Base-by-base conservation (phyloP, 2,329 filamentous ascomycete genomes). In the Lachnellula suecica region DNA sequence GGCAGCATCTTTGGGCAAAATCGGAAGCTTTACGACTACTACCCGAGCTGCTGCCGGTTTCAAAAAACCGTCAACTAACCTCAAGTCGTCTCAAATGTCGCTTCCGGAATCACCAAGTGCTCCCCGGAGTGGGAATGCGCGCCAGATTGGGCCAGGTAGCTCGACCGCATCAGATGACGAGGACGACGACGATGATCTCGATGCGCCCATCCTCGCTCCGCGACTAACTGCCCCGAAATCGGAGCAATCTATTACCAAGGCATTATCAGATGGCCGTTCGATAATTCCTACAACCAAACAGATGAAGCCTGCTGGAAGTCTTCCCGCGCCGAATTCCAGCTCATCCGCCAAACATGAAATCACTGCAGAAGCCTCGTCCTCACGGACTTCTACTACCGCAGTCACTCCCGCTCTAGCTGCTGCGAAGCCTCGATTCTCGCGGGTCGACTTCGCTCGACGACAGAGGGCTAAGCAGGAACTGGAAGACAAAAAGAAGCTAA, bases 11-110 rank as follows among this genome's bases (percentile, higher is more conserved):
- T 50, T 73, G 10, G 41, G 63, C 25, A 63, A 55, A n/a, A 37
- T 66, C 23, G 49, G 57, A 6, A 53, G 48, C 8, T 56, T 59
- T 9, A 37, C 23, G 17, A 38, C 56, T 22, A 54, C 55, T 15
- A 68, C 67, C 25, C 55, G 65, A 51, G 65, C 66, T 20, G 64
- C 67, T 20, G 68, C 68, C 20, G 68, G 67, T 4, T 68, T 64
- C 41, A 57, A 60, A 23, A 60, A 56, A 22, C 49, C 61, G 25
- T 45, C 55, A n/a, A 29, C 46, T n/a, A 37, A 50, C 13, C 31
- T 31, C n/a, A 56, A 48, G n/a, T 27, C 49, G 13, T 59, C 59
- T 15, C 51, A 57, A 29, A 34, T 49, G 31, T 50, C 52, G 6
- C 10, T 13, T 6, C 1, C 20, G 58, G 54, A 43, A 38, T 23